Base-by-base conservation (phyloP, 1,139 yeast genomes). In the Hanseniaspora sp. region DNA sequence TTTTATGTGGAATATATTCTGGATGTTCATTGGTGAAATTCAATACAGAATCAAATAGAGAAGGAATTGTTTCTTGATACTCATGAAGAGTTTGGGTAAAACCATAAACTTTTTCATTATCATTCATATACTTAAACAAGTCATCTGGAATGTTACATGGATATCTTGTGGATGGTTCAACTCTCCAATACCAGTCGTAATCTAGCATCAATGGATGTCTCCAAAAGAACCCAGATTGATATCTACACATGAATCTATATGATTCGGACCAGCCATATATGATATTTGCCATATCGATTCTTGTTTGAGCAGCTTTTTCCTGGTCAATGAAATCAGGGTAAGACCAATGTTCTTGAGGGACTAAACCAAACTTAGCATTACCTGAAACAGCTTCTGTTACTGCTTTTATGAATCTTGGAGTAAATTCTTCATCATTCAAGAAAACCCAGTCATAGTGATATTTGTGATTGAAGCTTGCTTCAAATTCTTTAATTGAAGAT, bases 111-210 rank as follows among this genome's bases (percentile, higher is more conserved):
- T 83, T 82, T 58, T 78, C 72, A 66, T 85, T 82, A 57, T 80
- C 86, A 58, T 78, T 77, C 94, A 87, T 82, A 69, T 77, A 83
- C 68, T 80, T 80, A 75, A 87, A 87, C 45, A 86, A 75, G 68
- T 87, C 95, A 64, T 86, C 84, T 63, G 83, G 81, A 60, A 87
- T 74, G 66, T 86, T 92, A 73, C 95, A 87, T 67, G 71, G 83
- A 56, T 86, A 74, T 63, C 77, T 74, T 65, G 86, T 79, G 64
- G 83, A 90, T 37, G 95, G 95, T 69, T 88, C 96, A 56, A 88
- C 95, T 69, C 96, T 81, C 96, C 96, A 88, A 73, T 86, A 88
- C 72, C 81, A 87, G 60, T 83, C 86, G 67, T 82, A 87, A 43
- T 83, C 83, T 57, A 74, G 74, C 75, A 86, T 70, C 49, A 84